phyloP scores from a whole-genome alignment of 139 green algal species.

The Micractinium sp. region DNA sequence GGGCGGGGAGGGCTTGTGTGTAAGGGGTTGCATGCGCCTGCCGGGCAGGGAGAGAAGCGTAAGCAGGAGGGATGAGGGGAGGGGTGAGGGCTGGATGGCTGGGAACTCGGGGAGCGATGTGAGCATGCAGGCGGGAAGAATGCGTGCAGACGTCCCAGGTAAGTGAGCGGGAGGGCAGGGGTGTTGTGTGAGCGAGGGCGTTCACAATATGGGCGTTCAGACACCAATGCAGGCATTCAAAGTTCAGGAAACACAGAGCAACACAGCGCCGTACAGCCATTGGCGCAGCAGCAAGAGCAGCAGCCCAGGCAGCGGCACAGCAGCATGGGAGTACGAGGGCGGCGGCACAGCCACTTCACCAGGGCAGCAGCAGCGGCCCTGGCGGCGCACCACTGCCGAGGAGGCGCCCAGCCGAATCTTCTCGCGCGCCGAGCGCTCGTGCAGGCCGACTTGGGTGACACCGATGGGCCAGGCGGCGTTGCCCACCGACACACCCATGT shows the following conservation, averaged over 20 bases:
- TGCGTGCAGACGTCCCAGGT: no score
- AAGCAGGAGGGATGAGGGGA: no score
- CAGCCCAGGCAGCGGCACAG: no score
- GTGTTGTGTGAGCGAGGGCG: no score
- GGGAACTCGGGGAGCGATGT: neutral
- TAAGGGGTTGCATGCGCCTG: no score
- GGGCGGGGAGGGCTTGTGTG: neutral
- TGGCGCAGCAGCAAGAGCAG: no score
- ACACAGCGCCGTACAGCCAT: no score
- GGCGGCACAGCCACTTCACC: neutral
- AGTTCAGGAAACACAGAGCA: no score
- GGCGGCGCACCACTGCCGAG: constrained; percentile 1
- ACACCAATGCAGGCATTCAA: no score
- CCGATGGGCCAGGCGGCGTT: constrained; percentile 98
- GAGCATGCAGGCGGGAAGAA: neutral
- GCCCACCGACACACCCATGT: constrained; percentile 94
- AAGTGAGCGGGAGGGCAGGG: no score
- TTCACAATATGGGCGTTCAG: no score
- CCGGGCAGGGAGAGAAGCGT: no score
- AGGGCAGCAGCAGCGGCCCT: neutral
- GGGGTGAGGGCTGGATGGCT: neutral
- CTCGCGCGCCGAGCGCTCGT: constrained; percentile 95
- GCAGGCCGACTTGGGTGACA: constrained; percentile 86
- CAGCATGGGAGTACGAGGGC: neutral
- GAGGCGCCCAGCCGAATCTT: constrained; percentile 81